These are phyloP conservation scores for Entelexis sorbosivorans DNA, from an alignment of 1,139 yeast genomes.

Conservation along the genomic window DNA sequence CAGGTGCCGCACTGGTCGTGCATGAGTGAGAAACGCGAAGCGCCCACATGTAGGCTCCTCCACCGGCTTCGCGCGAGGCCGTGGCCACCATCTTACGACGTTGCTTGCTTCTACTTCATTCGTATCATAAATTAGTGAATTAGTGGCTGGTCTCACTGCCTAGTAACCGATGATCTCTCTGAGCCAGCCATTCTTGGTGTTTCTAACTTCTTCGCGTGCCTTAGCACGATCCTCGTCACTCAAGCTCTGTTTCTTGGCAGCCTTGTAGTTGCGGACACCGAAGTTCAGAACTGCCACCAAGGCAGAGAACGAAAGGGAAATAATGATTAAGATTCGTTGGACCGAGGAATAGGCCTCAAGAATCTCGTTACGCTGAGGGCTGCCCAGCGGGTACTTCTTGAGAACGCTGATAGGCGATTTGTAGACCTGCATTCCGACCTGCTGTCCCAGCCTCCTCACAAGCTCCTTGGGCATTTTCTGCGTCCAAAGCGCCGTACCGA, in stretches of 20 bases:
- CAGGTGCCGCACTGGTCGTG: too few relatives aligned
- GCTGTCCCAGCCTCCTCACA: slow-evolving; percentile 23
- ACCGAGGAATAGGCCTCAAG: slow-evolving; percentile 49
- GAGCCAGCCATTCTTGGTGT: slow-evolving; percentile 2
- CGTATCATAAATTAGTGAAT: too few relatives aligned
- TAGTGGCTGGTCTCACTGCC: not conserved
- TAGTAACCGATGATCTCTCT: slow-evolving; percentile 1
- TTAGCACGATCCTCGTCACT: slow-evolving; percentile 18
- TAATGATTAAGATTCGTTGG: slow-evolving; percentile 31
- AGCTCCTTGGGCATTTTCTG: slow-evolving; percentile 33
- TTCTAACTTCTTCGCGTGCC: not conserved
- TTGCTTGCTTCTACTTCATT: too few relatives aligned
- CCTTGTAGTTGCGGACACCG: slow-evolving; percentile 11
- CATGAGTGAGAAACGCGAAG: too few relatives aligned
- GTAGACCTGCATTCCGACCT: slow-evolving; percentile 37
- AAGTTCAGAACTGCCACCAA: slow-evolving; percentile 8
- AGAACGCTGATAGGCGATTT: slow-evolving; percentile 42
- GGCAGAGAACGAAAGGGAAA: slow-evolving; percentile 14
- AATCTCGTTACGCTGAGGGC: slow-evolving; percentile 46
- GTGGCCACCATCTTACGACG: too few relatives aligned
- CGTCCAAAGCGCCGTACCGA: slow-evolving; percentile 42
- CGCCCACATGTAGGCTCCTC: too few relatives aligned
- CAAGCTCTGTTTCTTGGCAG: slow-evolving; percentile 8
- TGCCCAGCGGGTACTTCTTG: slow-evolving; percentile 43
- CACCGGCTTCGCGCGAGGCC: too few relatives aligned